Base-by-base conservation (phyloP, 352 stramenopile species). In the Peronospora farinosa region DNA sequence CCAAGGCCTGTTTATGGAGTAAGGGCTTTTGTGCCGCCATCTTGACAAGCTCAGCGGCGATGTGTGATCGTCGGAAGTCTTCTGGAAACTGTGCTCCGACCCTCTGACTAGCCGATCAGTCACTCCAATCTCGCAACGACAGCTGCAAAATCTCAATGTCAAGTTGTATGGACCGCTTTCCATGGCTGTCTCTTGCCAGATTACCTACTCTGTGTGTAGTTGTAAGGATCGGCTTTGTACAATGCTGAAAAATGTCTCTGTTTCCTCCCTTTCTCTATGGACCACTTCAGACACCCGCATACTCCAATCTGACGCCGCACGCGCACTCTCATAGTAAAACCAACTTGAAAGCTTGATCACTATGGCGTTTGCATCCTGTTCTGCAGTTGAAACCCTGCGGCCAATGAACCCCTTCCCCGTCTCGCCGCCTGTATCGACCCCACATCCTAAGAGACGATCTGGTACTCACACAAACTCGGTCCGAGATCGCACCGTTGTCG, bases 401-500 rank as follows among this genome's bases (percentile, higher is more conserved):
- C 61, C 60, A 12, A 52, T 57, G 42, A 61, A 53, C 33, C 40
- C 60, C 23, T 36, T 59, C n/a, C n/a, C n/a, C n/a, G n/a, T n/a
- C n/a, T n/a, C n/a, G 47, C 55, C 51, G 17, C 41, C 54, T 21
- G 35, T 46, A 2, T 38, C 47, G 6, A 16, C 37, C 15, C 43
- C 54, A 9, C 40, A 48, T 15, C 30, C 51, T 13, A 73, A 74
- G 53, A 49, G 54, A 13, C 54, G 47, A 19, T 8, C 36, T 10
- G 47, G 19, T 31, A n/a, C 7, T 30, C 11, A 11, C 19, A 10
- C 27, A 38, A 36, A 39, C 48, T 75, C 69, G 13, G 58, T 85
- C n/a, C 69, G 71, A 40, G 80, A 91, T 50, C 78, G 79, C 41
- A 93, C 82, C 10, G 79, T 93, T 21, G 79, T 88, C 3, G 82